Percentiles rank a stretch among this genome's conserved stretches.
These are phyloP conservation scores for Porphyra umbilicalis DNA, from an alignment of 31 red algal species.

Conservation along the genomic window DNA sequence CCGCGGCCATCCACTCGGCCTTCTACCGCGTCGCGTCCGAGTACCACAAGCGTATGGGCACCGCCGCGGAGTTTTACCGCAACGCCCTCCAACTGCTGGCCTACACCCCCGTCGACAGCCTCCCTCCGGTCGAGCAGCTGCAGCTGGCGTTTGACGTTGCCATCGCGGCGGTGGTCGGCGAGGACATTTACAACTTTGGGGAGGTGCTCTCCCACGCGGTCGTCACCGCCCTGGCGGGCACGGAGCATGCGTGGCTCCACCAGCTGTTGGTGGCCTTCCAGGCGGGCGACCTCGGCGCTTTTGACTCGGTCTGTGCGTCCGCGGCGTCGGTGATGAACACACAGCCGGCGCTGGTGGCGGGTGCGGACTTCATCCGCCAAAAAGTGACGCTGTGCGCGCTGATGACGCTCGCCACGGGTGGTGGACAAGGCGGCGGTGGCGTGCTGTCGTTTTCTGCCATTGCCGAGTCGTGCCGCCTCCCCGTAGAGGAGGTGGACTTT, in stretches of 20 bases:
- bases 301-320: constrained; percentile 46
- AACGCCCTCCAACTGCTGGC: constrained; percentile 83
- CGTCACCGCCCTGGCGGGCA: constrained; percentile 45
- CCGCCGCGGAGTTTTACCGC: constrained; percentile 82
- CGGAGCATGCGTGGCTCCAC: constrained; percentile 71
- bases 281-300: constrained; percentile 61
- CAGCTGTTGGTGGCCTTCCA: constrained; percentile 73
- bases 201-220: constrained; percentile 83
- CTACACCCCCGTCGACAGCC: constrained; percentile 60
- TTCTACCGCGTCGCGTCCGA: constrained; percentile 77
- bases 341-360: constrained; percentile 67
- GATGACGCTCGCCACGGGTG: constrained; percentile 41
- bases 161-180: constrained; percentile 81
- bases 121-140: constrained; percentile 28
- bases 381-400: constrained; percentile 78
- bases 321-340: constrained; percentile 32
- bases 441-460: constrained; percentile 61
- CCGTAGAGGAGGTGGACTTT: constrained; percentile 81
- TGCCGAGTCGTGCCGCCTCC: constrained; percentile 56
- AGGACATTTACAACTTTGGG: constrained; percentile 93
- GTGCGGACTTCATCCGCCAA: constrained; percentile 65
- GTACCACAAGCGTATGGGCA: constrained; percentile 86
- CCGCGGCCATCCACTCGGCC: constrained; percentile 63
- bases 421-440: background rate
- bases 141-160: constrained; percentile 94